Evolutionary conservation across 2,329 filamentous ascomycete genomes (phyloP), one percentile per base, ranked within the genome.

Genomic region (Fusarium dimerum): DNA sequence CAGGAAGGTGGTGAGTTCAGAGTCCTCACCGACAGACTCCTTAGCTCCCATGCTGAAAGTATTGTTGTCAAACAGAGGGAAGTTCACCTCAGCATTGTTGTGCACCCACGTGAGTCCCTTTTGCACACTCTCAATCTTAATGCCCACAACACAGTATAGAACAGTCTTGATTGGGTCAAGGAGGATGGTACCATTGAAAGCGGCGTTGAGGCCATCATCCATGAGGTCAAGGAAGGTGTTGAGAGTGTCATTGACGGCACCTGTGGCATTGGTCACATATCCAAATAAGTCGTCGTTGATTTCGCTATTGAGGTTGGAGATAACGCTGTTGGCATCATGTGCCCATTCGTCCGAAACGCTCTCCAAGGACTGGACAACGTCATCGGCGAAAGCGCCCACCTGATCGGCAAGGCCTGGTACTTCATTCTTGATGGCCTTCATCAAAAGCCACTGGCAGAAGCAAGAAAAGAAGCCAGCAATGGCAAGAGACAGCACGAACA

Each of bases 61-160:
- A 68, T 96, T 82, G 63, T 90, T 87, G 26, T 84, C 78, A 55
- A 97, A 85, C 48, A 83, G 73, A 0, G 94, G 94, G 62, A 99
- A 88, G 54, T 84, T 77, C 62, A 99, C 81, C 56, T 94, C 83
- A 4, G 94, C 91, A 68, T 97, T 78, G 61, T 97, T 87, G 64
- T 89, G 84, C 11, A 96, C 89, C 93, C 93, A 99, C 1, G 90
- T 96, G n/a, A 97, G 79, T 12, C 89, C 94, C 66, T 89, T 87
- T 70, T 97, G 85, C 59, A 99, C 84, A 18, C 86, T 83, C 60
- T 89, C 85, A 57, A 97, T 81, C 76, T 97, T 97, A 66, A 96
- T 79, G 8, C 87, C 85, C 59, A 97, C 84, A n/a, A 97, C 79
- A 67, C 94, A 97, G 67, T 90, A 83, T 57, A 97, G 81, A 34